Evolutionary conservation across 1,284 basidiomycete species (phyloP).

Genomic region (Pseudozyma sp.): DNA sequence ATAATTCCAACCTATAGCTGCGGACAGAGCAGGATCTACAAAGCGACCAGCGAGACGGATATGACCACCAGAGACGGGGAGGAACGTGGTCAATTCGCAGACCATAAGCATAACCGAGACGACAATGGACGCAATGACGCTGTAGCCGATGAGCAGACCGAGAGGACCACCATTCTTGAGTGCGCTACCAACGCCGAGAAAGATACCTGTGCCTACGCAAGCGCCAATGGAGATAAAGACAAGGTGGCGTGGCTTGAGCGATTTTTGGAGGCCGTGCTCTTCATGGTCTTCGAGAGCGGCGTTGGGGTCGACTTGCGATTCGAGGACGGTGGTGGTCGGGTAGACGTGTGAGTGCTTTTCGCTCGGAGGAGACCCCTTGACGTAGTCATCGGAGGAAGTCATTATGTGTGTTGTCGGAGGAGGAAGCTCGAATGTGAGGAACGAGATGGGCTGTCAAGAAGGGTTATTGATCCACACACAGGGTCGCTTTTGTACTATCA

Average conservation of each 20-base stretch:
- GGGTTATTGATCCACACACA: neutral
- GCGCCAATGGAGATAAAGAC: conserved; percentile 52
- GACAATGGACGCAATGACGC: conserved; percentile 63
- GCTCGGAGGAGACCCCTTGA: conserved; percentile 16
- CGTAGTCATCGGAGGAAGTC: neutral
- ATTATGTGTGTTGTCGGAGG: neutral
- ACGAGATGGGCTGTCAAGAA: neutral
- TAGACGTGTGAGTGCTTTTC: conserved; percentile 4
- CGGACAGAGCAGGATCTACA: conserved; percentile 80
- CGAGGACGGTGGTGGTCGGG: conserved; percentile 7
- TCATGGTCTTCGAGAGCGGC: conserved; percentile 45
- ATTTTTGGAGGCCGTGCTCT: conserved; percentile 53
- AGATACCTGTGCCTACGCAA: conserved; percentile 70
- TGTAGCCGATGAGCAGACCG: conserved; percentile 68
- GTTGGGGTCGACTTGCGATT: conserved; percentile 72
- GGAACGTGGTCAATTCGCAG: conserved; percentile 72
- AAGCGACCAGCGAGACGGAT: conserved; percentile 83
- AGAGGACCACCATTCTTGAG: conserved; percentile 71
- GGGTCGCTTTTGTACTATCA: neutral
- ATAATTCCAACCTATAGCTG: conserved; percentile 77
- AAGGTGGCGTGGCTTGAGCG: conserved; percentile 53
- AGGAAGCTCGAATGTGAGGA: neutral
- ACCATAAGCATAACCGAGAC: conserved; percentile 69
- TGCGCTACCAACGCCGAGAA: conserved; percentile 79
- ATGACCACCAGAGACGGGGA: conserved; percentile 77